These are phyloP conservation scores for Cyberlindnera mycetangii DNA, from an alignment of 805 yeast species.

Conservation along the genomic window DNA sequence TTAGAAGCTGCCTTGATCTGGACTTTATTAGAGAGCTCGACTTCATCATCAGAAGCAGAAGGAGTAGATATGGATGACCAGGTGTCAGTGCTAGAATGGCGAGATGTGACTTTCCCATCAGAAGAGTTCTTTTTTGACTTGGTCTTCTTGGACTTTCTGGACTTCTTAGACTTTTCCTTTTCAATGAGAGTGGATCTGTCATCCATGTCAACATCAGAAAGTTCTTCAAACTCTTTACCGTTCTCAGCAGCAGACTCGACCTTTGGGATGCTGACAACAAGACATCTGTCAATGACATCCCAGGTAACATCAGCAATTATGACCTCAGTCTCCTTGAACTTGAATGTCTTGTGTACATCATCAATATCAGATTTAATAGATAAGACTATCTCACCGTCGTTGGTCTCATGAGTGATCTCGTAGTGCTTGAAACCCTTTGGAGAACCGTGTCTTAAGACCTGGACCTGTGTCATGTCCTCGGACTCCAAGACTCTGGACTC, in stretches of 20 bases:
- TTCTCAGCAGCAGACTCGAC: neutral
- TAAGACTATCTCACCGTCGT: constrained; percentile 10
- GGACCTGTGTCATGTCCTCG: constrained; percentile 13
- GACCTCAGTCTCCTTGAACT: constrained; percentile 15
- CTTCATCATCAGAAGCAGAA: constrained; percentile 4
- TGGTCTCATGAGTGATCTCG: constrained; percentile 15
- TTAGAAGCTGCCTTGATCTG: constrained; percentile 4
- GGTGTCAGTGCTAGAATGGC: constrained; percentile 2
- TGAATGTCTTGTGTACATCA: constrained; percentile 16
- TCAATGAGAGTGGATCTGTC: neutral
- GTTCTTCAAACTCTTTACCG: neutral
- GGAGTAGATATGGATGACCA: constrained; percentile 13
- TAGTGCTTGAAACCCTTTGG: constrained; percentile 18
- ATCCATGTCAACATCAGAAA: constrained; percentile 1
- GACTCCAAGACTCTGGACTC: constrained; percentile 4
- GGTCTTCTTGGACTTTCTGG: constrained; percentile 3
- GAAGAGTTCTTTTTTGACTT: neutral
- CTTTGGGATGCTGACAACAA: constrained; percentile 22
- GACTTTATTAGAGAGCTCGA: neutral
- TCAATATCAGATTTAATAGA: constrained; percentile 18
- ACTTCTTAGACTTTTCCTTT: constrained; percentile 3
- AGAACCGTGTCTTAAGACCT: constrained; percentile 16
- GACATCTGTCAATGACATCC: constrained; percentile 10
- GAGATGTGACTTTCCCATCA: neutral
- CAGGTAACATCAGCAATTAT: constrained; percentile 18